Percentiles rank a stretch among this genome's conserved stretches.
phyloP scores from a whole-genome alignment of 148 eudicot species.

The Euryodendron excelsum region DNA sequence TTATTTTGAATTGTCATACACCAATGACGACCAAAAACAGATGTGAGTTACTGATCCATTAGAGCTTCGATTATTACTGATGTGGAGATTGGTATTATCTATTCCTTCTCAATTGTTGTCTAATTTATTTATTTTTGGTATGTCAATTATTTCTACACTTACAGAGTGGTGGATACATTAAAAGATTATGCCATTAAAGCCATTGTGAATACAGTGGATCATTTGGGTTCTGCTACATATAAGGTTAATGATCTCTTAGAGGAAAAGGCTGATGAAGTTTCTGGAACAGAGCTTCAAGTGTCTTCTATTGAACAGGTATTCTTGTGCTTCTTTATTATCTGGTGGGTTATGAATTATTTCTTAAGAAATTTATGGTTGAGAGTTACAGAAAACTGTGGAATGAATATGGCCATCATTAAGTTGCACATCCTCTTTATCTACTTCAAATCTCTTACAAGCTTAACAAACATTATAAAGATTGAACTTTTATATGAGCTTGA shows the following conservation, averaged over 20 bases:
- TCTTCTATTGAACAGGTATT: constrained; percentile 89
- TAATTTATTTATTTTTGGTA: constrained; percentile 17
- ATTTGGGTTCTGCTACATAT: constrained; percentile 84
- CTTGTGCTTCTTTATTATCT: neutral
- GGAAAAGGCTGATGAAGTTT: constrained; percentile 80
- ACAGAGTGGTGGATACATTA: constrained; percentile 80
- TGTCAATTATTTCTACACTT: constrained; percentile 11
- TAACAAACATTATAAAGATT: neutral
- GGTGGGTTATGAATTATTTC: neutral
- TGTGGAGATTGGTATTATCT: neutral
- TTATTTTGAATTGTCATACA: constrained; percentile 78
- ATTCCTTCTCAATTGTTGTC: neutral
- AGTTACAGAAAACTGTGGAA: neutral
- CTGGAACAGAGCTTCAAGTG: constrained; percentile 65
- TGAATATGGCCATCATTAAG: neutral
- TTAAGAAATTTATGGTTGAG: neutral
- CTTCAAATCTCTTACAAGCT: neutral
- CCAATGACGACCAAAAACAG: constrained; percentile 76
- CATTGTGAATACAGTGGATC: constrained; percentile 88
- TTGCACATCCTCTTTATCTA: neutral
- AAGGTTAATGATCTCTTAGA: constrained; percentile 79
- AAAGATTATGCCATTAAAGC: constrained; percentile 90
- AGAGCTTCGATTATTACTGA: neutral
- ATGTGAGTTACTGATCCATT: constrained; percentile 46
- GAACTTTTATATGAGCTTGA: neutral